Percentiles rank a stretch among this genome's conserved stretches.
phyloP scores from a whole-genome alignment of 805 yeast species.

The Candida taoyuanica region DNA sequence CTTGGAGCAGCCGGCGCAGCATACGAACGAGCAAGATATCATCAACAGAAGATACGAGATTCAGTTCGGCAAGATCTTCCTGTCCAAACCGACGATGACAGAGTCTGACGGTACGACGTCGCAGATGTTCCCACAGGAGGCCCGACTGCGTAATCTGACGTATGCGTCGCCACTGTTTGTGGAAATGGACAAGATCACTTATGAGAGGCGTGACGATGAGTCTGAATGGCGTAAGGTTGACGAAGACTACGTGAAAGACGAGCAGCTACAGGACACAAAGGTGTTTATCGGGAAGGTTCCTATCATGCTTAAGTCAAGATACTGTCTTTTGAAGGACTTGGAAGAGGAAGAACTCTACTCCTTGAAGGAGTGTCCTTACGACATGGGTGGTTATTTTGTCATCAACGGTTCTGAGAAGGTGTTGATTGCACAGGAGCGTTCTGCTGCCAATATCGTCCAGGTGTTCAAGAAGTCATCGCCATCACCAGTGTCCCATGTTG shows the following conservation, averaged over 20 bases:
- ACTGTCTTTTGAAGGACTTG: constrained; percentile 86
- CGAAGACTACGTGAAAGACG: constrained; percentile 54
- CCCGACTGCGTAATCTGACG: constrained; percentile 91
- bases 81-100: constrained; percentile 96
- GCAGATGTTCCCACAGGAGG: constrained; percentile 97
- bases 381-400: constrained; percentile 99
- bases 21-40: constrained; percentile 84
- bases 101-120: constrained; percentile 99
- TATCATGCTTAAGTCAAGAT: constrained; percentile 94
- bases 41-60: constrained; percentile 91
- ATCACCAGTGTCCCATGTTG: constrained; percentile 91
- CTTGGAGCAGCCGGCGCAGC: constrained; percentile 97
- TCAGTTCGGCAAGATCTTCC: constrained; percentile 94
- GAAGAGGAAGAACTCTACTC: constrained; percentile 92
- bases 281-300: constrained; percentile 97
- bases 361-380: constrained; percentile 97
- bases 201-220: constrained; percentile 76
- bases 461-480: constrained; percentile 98
- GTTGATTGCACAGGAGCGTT: constrained; percentile 95
- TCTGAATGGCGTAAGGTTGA: constrained; percentile 56
- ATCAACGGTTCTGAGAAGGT: constrained; percentile 99
- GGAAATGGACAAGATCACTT: constrained; percentile 88
- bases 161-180: constrained; percentile 95
- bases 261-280: constrained; percentile 54
- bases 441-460: constrained; percentile 98